Conservation (phyloP, 441 rosid species). For the Euphorbia celastroides region DNA sequence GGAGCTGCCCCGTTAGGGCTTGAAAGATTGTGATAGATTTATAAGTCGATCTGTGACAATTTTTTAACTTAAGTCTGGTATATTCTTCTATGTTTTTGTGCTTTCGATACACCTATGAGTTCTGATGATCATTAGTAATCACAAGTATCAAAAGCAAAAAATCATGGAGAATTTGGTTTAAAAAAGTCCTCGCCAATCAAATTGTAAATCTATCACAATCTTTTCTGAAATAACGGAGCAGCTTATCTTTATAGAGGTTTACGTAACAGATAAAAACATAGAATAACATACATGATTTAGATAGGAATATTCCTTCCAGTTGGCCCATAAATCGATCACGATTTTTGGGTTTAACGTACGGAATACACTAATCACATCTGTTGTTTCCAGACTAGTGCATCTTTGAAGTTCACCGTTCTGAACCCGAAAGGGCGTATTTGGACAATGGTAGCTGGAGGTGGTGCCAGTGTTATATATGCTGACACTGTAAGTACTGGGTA, state of each 20-base stretch:
- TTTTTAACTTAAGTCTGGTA: too few species aligned
- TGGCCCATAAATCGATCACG: background rate
- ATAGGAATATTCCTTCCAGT: background rate
- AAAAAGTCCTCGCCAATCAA: too few species aligned
- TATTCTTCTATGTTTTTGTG: background rate
- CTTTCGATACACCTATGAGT: too few species aligned
- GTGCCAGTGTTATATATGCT: constrained; percentile 94
- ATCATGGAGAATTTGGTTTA: too few species aligned
- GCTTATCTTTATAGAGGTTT: too few species aligned
- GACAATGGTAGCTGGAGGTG: constrained; percentile 99
- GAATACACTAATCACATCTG: constrained; percentile 18
- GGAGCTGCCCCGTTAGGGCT: background rate
- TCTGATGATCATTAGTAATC: too few species aligned
- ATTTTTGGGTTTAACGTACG: background rate
- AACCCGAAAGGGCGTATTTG: constrained; percentile 89
- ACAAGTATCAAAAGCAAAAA: too few species aligned
- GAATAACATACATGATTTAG: background rate
- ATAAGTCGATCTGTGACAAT: background rate
- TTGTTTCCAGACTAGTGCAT: constrained; percentile 70
- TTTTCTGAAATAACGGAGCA: too few species aligned
- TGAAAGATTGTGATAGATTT: too few species aligned
- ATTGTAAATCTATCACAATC: too few species aligned
- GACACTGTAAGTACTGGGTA: constrained; percentile 56
- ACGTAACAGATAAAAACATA: too few species aligned
- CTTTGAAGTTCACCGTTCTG: constrained; percentile 86